Conservation (phyloP, 352 stramenopile genomes). For the Globisporangium lucens region DNA sequence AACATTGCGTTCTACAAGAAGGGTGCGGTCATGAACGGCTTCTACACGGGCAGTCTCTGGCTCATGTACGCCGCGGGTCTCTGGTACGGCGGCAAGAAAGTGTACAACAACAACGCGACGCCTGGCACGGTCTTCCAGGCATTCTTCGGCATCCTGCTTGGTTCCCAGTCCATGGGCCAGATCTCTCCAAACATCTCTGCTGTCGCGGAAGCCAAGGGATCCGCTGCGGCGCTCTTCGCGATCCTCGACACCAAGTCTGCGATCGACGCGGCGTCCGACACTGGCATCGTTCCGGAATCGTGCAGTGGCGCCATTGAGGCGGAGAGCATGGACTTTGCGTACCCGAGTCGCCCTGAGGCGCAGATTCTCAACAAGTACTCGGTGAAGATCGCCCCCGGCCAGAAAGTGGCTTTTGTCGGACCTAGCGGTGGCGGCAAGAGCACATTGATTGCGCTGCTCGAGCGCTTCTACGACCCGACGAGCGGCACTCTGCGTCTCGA, state of each 20-base stretch:
- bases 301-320: constrained; percentile 37
- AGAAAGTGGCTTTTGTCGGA: constrained; percentile 21
- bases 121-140: constrained; percentile 41
- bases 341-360: constrained; percentile 49
- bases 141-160: constrained; percentile 56
- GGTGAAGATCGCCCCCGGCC: constrained; percentile 24
- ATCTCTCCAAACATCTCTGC: constrained; percentile 53
- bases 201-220: constrained; percentile 42
- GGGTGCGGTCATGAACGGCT: constrained; percentile 18
- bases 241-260: constrained; percentile 48
- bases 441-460: constrained; percentile 8
- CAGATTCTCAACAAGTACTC: constrained; percentile 27
- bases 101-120: constrained; percentile 24
- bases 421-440: constrained; percentile 10
- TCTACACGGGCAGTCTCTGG: constrained; percentile 37
- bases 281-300: constrained; percentile 20
- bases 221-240: constrained; percentile 40
- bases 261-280: constrained; percentile 40
- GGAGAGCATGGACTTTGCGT: constrained; percentile 56
- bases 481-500: constrained; percentile 1
- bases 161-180: constrained; percentile 37
- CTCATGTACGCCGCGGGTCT: constrained; percentile 46
- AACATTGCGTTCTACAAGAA: constrained; percentile 23
- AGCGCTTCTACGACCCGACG: constrained; percentile 13
- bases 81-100: constrained; percentile 52